These are phyloP conservation scores for Ichthyophonus hoferi DNA, from an alignment of 208 protist species.

Conservation along the genomic window DNA sequence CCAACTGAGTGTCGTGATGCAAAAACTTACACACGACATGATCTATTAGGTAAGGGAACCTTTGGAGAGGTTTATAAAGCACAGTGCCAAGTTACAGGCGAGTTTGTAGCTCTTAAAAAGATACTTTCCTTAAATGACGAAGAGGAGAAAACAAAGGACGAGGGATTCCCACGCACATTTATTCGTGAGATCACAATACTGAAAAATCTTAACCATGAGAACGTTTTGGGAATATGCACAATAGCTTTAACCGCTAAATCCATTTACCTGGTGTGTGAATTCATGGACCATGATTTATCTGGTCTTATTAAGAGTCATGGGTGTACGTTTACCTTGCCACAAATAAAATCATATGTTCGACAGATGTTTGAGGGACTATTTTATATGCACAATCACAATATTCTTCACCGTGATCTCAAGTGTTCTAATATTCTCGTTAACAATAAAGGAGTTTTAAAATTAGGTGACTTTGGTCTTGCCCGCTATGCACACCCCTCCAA, in stretches of 20 bases:
- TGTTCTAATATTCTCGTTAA: slow-evolving; percentile 4
- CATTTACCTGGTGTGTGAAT: slow-evolving; percentile 77
- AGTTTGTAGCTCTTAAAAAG: slow-evolving; percentile 67
- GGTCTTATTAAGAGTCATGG: slow-evolving; percentile 56
- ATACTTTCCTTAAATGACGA: slow-evolving; percentile 34
- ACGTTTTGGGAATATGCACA: slow-evolving; percentile 64
- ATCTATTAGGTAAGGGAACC: slow-evolving; percentile 86
- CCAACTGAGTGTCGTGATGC: neutral
- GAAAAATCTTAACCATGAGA: slow-evolving; percentile 64
- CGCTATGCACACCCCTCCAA: neutral
- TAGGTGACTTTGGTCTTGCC: slow-evolving; percentile 16
- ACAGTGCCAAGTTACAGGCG: slow-evolving; percentile 47
- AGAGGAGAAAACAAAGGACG: slow-evolving; percentile 55
- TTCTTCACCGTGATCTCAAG: slow-evolving; percentile 65
- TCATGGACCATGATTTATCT: slow-evolving; percentile 72
- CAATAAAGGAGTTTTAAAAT: neutral
- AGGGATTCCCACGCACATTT: slow-evolving; percentile 72
- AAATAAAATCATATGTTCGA: neutral
- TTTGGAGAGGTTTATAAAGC: slow-evolving; percentile 86
- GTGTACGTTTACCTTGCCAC: neutral
- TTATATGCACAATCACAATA: slow-evolving; percentile 50
- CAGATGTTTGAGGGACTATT: neutral
- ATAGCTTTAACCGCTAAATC: slow-evolving; percentile 53
- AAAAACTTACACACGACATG: slow-evolving; percentile 50
- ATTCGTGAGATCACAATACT: slow-evolving; percentile 75